Evolutionary conservation across 768 basidiomycete species (phyloP).

Genomic region (Pleurotus tuoliensis): DNA sequence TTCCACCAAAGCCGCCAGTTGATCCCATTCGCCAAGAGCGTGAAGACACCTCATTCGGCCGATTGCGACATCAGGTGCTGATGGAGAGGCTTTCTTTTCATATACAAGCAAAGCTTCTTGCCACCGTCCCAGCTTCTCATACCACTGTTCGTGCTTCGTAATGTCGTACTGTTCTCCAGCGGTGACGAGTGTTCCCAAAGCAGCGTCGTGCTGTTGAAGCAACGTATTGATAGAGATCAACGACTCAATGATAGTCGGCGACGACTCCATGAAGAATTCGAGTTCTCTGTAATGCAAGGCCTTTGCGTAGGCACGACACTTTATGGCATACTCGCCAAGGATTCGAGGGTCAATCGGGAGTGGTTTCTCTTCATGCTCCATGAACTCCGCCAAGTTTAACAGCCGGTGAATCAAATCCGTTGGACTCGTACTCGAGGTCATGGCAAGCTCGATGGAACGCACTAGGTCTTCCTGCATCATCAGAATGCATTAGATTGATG

Average conservation of each 20-base stretch:
- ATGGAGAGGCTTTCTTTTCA: constrained; percentile 75
- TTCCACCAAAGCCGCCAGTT: constrained; percentile 79
- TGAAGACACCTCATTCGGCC: constrained; percentile 97
- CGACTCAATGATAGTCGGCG: constrained; percentile 86
- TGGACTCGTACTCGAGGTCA: constrained; percentile 72
- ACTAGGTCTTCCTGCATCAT: constrained; percentile 83
- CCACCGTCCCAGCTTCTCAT: constrained; percentile 94
- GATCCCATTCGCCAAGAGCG: constrained; percentile 97
- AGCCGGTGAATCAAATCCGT: constrained; percentile 88
- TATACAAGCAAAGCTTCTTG: constrained; percentile 88
- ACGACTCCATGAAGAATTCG: constrained; percentile 92
- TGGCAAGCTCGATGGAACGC: constrained; percentile 80
- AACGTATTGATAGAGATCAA: constrained; percentile 95
- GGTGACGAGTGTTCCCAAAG: constrained; percentile 91
- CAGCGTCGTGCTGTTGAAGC: constrained; percentile 95
- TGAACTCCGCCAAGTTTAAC: constrained; percentile 94
- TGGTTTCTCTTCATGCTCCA: constrained; percentile 98
- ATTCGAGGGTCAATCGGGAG: constrained; percentile 91
- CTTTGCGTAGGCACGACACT: constrained; percentile 93
- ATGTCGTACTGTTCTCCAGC: constrained; percentile 89
- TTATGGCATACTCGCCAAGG: constrained; percentile 90
- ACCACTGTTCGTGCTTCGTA: constrained; percentile 96
- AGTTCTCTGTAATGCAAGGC: constrained; percentile 98
- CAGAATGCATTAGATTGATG: no score
- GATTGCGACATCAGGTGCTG: constrained; percentile 71